Evolutionary conservation across 208 protist genomes (phyloP), one percentile per base, ranked within the genome.

Genomic region (Porcisia hertigi): DNA sequence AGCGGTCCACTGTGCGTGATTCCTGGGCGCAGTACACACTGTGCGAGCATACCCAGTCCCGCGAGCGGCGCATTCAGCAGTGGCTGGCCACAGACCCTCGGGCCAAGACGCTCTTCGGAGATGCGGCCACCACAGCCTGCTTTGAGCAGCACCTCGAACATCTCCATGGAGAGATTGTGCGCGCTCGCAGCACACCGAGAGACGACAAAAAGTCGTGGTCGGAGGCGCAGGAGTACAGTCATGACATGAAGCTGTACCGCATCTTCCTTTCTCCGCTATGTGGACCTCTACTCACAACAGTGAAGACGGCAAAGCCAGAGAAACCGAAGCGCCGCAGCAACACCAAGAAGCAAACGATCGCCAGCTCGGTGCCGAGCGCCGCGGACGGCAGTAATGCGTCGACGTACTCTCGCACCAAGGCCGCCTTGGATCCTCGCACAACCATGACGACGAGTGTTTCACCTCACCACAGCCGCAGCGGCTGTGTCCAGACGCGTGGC

Each of bases 241-340:
- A 91, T 67, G 89, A 91, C 81, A 70, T 77, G 39, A 94, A 94
- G 85, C 75, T 92, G 1, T 94, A 94, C 73, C 82, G 87, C 73
- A 89, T 94, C 73, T 94, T 90, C 73, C 70, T 87, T 65, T 94
- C 89, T 25, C 85, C 86, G 16, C 23, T 78, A 39, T 92, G 89
- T 58, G 89, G 89, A 3, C 89, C 89, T 7, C 89, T 94, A 70
- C 83, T 94, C 39, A 88, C 89, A 14, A 94, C 89, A 16, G 87
- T 94, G 45, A 91, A 69, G 64, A 69, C 43, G n/a, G 64, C 64
- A n/a, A 69, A 69, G 64, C 64, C 64, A 8, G 64, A 94, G 73
- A 39, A 70, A 49, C 53, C 47, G 45, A 73, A 69, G 70, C 45
- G 16, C 43, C 25, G 57, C 12, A 73, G 25, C 39, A 62, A 12